These are phyloP conservation scores for Nidula microcarpa DNA, from an alignment of 768 basidiomycete species.

Conservation along the genomic window DNA sequence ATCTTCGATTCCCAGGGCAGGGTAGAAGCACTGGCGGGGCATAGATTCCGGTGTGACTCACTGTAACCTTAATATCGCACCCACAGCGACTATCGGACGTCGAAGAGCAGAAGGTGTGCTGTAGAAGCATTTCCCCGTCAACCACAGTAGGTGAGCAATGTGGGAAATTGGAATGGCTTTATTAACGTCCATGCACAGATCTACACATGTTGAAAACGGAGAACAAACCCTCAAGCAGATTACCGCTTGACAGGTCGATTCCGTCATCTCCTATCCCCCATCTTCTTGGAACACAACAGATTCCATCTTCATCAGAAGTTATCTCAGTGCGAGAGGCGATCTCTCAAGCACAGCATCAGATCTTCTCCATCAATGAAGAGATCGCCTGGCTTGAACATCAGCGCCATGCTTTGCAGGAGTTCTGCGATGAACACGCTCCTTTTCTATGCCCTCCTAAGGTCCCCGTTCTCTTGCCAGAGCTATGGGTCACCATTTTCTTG, in stretches of 20 bases:
- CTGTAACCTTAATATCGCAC: no score
- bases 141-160: no score
- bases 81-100: no score
- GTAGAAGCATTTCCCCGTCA: no score
- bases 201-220: no score
- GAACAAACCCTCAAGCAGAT: no score
- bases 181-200: no score
- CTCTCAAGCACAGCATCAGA: background rate
- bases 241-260: background rate
- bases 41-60: no score
- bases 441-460: background rate
- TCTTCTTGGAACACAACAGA: background rate
- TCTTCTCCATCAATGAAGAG: background rate
- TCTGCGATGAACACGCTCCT: background rate
- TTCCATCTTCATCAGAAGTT: background rate
- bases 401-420: background rate
- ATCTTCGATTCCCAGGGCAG: no score
- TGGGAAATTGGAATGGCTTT: no score
- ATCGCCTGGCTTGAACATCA: background rate
- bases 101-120: no score
- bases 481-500: background rate
- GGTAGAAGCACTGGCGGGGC: no score
- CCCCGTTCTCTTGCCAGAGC: background rate
- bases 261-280: background rate
- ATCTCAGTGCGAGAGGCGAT: background rate